Percentiles rank a stretch among this genome's conserved stretches.
Evolutionary conservation across 2,329 filamentous ascomycete species (phyloP).

Genomic region (Plectosphaerella sp.): DNA sequence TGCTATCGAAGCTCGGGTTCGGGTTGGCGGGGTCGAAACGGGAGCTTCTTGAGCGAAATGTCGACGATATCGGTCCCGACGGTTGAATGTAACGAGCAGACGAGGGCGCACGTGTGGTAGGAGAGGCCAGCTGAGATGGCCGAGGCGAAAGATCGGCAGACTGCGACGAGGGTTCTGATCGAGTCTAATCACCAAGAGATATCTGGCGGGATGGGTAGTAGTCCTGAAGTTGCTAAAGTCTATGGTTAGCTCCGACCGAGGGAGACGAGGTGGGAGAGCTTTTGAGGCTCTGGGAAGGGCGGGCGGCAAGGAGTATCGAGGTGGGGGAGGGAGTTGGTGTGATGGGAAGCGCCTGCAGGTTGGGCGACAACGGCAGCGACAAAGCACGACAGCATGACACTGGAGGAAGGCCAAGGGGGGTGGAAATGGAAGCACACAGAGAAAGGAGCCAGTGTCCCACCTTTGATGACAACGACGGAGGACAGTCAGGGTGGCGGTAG

Average conservation of each 20-base stretch:
- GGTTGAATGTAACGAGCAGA: too few relatives aligned
- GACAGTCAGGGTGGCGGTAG: background rate
- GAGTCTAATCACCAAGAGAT: background rate
- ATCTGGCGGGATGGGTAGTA: background rate
- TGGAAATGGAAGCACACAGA: conserved; percentile 6
- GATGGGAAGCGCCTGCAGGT: too few relatives aligned
- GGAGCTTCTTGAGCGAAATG: too few relatives aligned
- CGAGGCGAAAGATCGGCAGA: background rate
- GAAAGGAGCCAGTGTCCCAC: conserved; percentile 1
- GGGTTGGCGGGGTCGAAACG: too few relatives aligned
- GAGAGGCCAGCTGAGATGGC: background rate
- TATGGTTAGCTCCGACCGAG: too few relatives aligned
- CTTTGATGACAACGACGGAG: background rate
- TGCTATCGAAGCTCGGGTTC: background rate
- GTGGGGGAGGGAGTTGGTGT: too few relatives aligned
- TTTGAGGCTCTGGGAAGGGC: too few relatives aligned
- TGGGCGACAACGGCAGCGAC: too few relatives aligned
- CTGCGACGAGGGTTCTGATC: background rate
- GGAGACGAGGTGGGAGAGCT: too few relatives aligned
- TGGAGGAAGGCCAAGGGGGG: background rate
- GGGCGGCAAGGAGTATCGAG: too few relatives aligned
- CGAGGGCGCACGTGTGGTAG: too few relatives aligned
- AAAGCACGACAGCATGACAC: background rate
- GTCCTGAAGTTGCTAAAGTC: background rate
- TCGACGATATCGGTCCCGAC: too few relatives aligned